phyloP scores from a whole-genome alignment of 2,329 filamentous ascomycete genomes.

The Trichoderma endophyticum region DNA sequence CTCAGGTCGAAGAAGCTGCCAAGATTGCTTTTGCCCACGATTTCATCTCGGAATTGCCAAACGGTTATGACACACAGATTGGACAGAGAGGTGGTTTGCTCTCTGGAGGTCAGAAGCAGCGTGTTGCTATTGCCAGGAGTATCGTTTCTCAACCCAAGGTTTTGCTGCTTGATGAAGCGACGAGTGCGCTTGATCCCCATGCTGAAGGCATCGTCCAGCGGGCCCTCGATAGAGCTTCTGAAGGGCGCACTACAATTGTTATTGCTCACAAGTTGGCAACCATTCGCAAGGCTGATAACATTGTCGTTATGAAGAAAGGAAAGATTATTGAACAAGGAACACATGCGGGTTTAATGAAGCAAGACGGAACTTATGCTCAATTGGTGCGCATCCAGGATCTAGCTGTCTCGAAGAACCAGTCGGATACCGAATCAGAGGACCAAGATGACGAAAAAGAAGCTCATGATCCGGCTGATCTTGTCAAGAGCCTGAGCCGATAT shows the following conservation, averaged over 20 bases:
- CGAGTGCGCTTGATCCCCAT: slow-evolving; percentile 48
- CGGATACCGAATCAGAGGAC: slow-evolving; percentile 25
- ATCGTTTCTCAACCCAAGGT: slow-evolving; percentile 46
- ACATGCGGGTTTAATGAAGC: slow-evolving; percentile 50
- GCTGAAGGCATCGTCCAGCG: slow-evolving; percentile 50
- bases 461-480: slow-evolving; percentile 23
- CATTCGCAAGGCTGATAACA: slow-evolving; percentile 58
- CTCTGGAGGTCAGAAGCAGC: slow-evolving; percentile 64
- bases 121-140: slow-evolving; percentile 56
- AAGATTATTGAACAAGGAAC: slow-evolving; percentile 55
- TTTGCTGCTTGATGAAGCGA: slow-evolving; percentile 65
- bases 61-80: slow-evolving; percentile 52
- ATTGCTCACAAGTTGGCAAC: slow-evolving; percentile 59
- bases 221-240: slow-evolving; percentile 50
- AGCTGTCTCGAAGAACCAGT: slow-evolving; percentile 26
- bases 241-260: slow-evolving; percentile 58
- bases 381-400: slow-evolving; percentile 46
- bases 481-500: slow-evolving; percentile 33
- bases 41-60: slow-evolving; percentile 47
- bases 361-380: slow-evolving; percentile 47
- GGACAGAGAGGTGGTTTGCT: slow-evolving; percentile 62
- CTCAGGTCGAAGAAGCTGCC: slow-evolving; percentile 45
- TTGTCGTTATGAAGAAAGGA: slow-evolving; percentile 59
- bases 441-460: slow-evolving; percentile 23
- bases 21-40: slow-evolving; percentile 49